These are phyloP conservation scores for Citrus unshiu DNA, from an alignment of 345 rosid species.

Conservation along the genomic window DNA sequence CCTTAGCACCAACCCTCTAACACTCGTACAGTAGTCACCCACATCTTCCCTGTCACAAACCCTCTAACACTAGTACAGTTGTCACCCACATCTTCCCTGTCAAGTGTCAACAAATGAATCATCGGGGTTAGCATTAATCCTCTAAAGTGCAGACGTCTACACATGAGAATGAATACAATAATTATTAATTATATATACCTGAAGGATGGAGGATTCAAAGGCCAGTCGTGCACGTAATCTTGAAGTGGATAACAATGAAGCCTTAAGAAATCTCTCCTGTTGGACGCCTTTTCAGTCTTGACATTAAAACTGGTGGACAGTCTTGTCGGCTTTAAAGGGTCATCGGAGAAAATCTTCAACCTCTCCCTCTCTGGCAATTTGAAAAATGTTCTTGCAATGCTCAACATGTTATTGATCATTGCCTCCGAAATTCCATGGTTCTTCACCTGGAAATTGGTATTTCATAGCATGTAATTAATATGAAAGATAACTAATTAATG, in stretches of 20 bases:
- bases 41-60: slow-evolving; percentile 37
- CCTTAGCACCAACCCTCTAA: slow-evolving; percentile 13
- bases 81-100: slow-evolving; percentile 50
- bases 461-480: no score
- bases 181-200: slow-evolving; percentile 25
- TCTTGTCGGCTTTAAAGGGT: slow-evolving; percentile 50
- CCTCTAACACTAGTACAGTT: slow-evolving; percentile 25
- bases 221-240: slow-evolving; percentile 65
- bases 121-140: not conserved
- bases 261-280: slow-evolving; percentile 84
- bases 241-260: slow-evolving; percentile 71
- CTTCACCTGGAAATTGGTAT: slow-evolving; percentile 42
- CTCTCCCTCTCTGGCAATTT: slow-evolving; percentile 62
- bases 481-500: no score
- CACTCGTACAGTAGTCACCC: slow-evolving; percentile 41
- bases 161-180: not conserved
- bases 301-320: slow-evolving; percentile 81
- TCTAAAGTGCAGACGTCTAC: not conserved
- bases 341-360: slow-evolving; percentile 61
- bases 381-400: slow-evolving; percentile 52
- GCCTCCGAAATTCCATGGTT: slow-evolving; percentile 58
- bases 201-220: slow-evolving; percentile 64
- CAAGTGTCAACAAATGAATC: slow-evolving; percentile 19
- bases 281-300: slow-evolving; percentile 57
- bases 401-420: slow-evolving; percentile 29